phyloP scores from a whole-genome alignment of 148 eudicot species.

The Pharnaceum exiguum region DNA sequence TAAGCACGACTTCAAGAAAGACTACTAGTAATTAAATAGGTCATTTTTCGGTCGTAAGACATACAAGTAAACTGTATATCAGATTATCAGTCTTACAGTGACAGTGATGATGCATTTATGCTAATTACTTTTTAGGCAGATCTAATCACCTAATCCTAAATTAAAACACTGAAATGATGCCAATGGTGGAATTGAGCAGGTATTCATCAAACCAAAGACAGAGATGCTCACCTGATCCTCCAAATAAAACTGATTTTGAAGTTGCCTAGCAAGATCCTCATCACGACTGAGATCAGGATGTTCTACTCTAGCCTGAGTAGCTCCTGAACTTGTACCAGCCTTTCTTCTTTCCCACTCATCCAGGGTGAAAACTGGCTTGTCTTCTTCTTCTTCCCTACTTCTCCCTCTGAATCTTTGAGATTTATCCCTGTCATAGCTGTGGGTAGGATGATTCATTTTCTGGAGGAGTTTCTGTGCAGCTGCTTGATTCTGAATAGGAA shows the following conservation, averaged over 20 bases:
- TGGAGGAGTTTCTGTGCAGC: constrained; percentile 88
- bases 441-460: constrained; percentile 58
- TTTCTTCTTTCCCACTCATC: constrained; percentile 91
- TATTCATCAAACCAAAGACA: constrained; percentile 1
- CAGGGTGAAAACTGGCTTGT: constrained; percentile 56
- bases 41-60: too few species aligned
- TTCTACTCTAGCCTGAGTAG: constrained; percentile 28
- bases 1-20: background rate
- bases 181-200: background rate
- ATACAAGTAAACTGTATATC: too few species aligned
- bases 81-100: too few species aligned
- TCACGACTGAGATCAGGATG: constrained; percentile 45
- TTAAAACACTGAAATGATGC: too few species aligned
- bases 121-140: too few species aligned
- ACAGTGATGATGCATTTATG: too few species aligned
- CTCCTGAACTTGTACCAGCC: constrained; percentile 32
- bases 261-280: constrained; percentile 79
- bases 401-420: constrained; percentile 56
- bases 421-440: constrained; percentile 35
- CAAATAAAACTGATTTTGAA: constrained; percentile 75
- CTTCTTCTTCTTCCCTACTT: constrained; percentile 52
- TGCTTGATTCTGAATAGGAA: constrained; percentile 85
- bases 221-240: constrained; percentile 62
- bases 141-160: too few species aligned
- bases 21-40: too few species aligned